Evolutionary conservation across 352 stramenopile species (phyloP).

Genomic region (Globisporangium middletonii): DNA sequence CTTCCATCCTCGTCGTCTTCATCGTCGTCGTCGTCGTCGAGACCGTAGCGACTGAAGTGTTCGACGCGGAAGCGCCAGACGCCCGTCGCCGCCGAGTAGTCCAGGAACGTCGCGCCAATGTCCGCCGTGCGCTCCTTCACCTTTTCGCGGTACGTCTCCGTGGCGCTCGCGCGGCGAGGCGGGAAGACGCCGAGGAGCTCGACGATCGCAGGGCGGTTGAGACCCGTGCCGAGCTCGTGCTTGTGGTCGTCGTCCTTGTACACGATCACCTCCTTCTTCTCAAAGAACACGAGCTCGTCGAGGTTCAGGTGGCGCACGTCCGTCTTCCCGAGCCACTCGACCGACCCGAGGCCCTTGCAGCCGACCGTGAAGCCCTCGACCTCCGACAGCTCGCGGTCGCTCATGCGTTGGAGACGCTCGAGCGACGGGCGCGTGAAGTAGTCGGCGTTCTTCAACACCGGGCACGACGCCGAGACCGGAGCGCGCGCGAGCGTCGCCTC

Average conservation of each 20-base stretch:
- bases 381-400: constrained; percentile 51
- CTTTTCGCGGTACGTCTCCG: constrained; percentile 66
- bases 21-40: constrained; percentile 68
- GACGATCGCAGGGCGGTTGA: constrained; percentile 78
- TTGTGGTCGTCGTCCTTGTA: constrained; percentile 83
- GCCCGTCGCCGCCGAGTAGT: constrained; percentile 65
- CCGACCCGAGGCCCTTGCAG: constrained; percentile 68
- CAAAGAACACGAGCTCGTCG: constrained; percentile 73
- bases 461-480: constrained; percentile 38
- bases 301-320: constrained; percentile 77
- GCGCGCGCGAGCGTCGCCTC: constrained; percentile 8
- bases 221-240: constrained; percentile 56
- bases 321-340: constrained; percentile 77
- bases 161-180: constrained; percentile 45
- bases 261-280: constrained; percentile 84
- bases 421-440: constrained; percentile 79
- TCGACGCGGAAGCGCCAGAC: constrained; percentile 85
- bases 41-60: constrained; percentile 82
- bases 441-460: constrained; percentile 61
- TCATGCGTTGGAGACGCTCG: constrained; percentile 65
- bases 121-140: constrained; percentile 72
- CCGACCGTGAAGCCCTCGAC: constrained; percentile 77
- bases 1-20: constrained; percentile 37
- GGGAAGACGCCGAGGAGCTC: constrained; percentile 77
- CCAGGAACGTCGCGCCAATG: constrained; percentile 72